A percentile compares a stretch with the other conserved stretches of the same genome.
These are phyloP conservation scores for Rugonectria rugulosa DNA, from an alignment of 2,329 filamentous ascomycete genomes.

Conservation along the genomic window DNA sequence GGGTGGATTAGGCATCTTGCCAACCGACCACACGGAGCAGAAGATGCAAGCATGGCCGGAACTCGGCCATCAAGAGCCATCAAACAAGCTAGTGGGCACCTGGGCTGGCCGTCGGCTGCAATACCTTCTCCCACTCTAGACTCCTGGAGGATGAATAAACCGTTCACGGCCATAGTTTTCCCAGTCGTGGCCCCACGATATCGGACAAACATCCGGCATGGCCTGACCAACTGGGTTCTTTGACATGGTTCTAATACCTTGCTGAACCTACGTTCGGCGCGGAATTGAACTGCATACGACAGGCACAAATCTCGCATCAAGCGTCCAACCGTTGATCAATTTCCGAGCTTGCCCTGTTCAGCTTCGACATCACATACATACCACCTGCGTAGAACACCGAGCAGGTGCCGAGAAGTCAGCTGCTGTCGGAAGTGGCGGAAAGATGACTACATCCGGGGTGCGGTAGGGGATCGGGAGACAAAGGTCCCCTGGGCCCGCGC, in stretches of 20 bases:
- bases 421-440: not conserved
- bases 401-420: slow-evolving; percentile 1
- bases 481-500: not conserved
- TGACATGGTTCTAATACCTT: slow-evolving; percentile 22
- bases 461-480: not conserved
- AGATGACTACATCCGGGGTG: not conserved
- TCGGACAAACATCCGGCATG: slow-evolving; percentile 13
- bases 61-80: slow-evolving; percentile 22
- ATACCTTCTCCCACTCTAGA: not conserved
- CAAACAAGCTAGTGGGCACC: slow-evolving; percentile 21
- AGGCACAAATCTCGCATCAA: slow-evolving; percentile 23
- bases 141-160: not conserved
- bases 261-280: slow-evolving; percentile 18
- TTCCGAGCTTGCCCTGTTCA: not conserved
- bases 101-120: not conserved
- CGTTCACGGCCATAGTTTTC: slow-evolving; percentile 1
- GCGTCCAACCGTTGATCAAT: slow-evolving; percentile 12
- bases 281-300: not conserved
- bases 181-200: slow-evolving; percentile 14
- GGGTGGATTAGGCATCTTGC: slow-evolving; percentile 7
- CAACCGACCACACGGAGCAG: not conserved
- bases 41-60: slow-evolving; percentile 11
- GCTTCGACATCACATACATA: not conserved
- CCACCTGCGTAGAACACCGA: not conserved
- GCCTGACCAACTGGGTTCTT: slow-evolving; percentile 25